A percentile compares a stretch with the other conserved stretches of the same genome.
Conservation (phyloP, 2,329 filamentous ascomycete genomes). For the Chalaropsis thielavioides region DNA sequence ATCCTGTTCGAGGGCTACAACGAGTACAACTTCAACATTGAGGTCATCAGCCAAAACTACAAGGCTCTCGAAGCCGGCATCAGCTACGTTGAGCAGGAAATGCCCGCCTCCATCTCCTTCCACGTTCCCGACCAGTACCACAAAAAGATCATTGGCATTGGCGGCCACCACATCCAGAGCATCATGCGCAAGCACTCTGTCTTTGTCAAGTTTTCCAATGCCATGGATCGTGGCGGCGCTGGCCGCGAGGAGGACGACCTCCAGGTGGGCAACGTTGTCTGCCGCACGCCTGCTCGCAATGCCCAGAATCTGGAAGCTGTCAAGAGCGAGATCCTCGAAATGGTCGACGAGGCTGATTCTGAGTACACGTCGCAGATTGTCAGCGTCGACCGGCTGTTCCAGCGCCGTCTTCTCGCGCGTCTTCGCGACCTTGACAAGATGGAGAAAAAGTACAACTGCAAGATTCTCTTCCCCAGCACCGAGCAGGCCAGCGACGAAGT, state of each 20-base stretch:
- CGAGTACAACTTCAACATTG: constrained; percentile 99
- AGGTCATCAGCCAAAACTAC: constrained; percentile 83
- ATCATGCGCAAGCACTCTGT: constrained; percentile 99
- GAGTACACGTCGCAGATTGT: constrained; percentile 93
- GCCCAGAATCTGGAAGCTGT: constrained; percentile 93
- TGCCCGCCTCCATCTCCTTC: constrained; percentile 98
- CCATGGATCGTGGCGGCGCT: constrained; percentile 88
- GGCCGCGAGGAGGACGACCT: constrained; percentile 95
- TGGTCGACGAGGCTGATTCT: constrained; percentile 94
- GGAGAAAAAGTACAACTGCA: constrained; percentile 99
- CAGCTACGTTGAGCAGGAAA: constrained; percentile 90
- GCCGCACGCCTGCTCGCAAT: constrained; percentile 89
- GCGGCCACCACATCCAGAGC: constrained; percentile 93
- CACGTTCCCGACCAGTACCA: constrained; percentile 98
- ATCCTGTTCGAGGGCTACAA: constrained; percentile 99
- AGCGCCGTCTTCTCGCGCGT: constrained; percentile 80
- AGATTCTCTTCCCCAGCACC: constrained; percentile 94
- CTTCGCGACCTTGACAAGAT: constrained; percentile 83
- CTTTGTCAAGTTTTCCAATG: constrained; percentile 98
- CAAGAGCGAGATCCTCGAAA: constrained; percentile 97
- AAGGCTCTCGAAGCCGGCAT: constrained; percentile 89
- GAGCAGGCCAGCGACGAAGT: constrained; percentile 95
- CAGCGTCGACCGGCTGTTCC: constrained; percentile 85
- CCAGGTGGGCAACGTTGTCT: constrained; percentile 98
- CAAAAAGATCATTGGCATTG: constrained; percentile 97